phyloP scores from a whole-genome alignment of 495 filamentous ascomycete genomes.

The Talaromyces proteolyticus region DNA sequence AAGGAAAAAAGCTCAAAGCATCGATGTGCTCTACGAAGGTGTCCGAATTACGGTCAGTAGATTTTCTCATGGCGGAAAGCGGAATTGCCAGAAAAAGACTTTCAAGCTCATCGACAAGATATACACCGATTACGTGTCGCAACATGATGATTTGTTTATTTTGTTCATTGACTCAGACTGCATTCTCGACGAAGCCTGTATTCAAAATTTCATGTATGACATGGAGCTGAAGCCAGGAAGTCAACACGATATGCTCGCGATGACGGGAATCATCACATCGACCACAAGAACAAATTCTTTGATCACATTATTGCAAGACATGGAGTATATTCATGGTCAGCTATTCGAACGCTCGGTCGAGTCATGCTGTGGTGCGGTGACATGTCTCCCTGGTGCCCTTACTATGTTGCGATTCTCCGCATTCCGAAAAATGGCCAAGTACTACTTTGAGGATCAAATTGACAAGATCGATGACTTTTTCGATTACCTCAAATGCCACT shows the following conservation, averaged over 20 bases:
- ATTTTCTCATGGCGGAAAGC: conserved; percentile 90
- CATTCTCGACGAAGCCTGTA: conserved; percentile 85
- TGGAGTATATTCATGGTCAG: conserved; percentile 98
- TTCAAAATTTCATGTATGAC: conserved; percentile 98
- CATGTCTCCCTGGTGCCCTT: conserved; percentile 88
- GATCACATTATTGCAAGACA: conserved; percentile 90
- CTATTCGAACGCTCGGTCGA: conserved; percentile 96
- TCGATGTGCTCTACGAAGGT: conserved; percentile 79
- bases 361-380: conserved; percentile 91
- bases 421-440: conserved; percentile 95
- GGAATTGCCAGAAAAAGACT: conserved; percentile 88
- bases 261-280: conserved; percentile 96
- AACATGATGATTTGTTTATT: conserved; percentile 90
- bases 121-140: conserved; percentile 81
- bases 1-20: conserved; percentile 78
- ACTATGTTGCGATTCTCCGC: conserved; percentile 96
- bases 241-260: conserved; percentile 89
- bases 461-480: conserved; percentile 96
- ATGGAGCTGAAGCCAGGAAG: conserved; percentile 98
- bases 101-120: conserved; percentile 94
- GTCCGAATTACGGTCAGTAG: conserved; percentile 87
- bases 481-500: conserved; percentile 91
- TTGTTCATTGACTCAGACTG: conserved; percentile 99
- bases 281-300: conserved; percentile 86
- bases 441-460: conserved; percentile 97